These are phyloP conservation scores for Clavariopsis aquatica DNA, from an alignment of 495 filamentous ascomycete species.

Conservation along the genomic window DNA sequence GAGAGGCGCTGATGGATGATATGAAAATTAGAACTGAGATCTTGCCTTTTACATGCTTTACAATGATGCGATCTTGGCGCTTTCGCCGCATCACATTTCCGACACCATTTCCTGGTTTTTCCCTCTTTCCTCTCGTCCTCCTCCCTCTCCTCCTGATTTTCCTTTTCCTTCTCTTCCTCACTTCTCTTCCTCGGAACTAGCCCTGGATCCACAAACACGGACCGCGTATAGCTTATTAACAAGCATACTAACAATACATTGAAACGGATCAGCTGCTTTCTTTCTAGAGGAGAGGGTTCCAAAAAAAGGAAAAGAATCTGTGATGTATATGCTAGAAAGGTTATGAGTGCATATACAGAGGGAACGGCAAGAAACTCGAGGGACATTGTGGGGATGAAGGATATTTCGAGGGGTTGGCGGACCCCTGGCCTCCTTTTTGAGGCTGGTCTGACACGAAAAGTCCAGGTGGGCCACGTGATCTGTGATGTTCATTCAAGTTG, in stretches of 20 bases:
- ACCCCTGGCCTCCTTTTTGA: not conserved
- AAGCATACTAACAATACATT: conserved; percentile 72
- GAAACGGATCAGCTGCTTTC: conserved; percentile 64
- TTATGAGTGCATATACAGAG: conserved; percentile 66
- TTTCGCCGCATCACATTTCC: conserved; percentile 79
- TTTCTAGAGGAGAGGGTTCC: conserved; percentile 65
- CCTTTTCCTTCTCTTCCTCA: conserved; percentile 36
- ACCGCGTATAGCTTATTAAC: conserved; percentile 75
- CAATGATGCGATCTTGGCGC: conserved; percentile 92
- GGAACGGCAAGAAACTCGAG: conserved; percentile 51
- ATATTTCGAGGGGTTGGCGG: not conserved
- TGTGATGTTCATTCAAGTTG: not conserved
- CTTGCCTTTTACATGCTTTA: conserved; percentile 72
- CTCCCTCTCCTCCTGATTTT: conserved; percentile 2
- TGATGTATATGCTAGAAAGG: conserved; percentile 79
- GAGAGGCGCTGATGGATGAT: not conserved
- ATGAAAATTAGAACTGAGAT: not conserved
- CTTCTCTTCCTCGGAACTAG: conserved; percentile 41
- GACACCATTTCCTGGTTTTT: conserved; percentile 63
- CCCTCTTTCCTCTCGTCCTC: not conserved
- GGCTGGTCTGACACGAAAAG: not conserved
- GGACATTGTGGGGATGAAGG: conserved; percentile 23
- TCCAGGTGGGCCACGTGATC: not conserved
- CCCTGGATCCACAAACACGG: conserved; percentile 79
- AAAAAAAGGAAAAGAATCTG: conserved; percentile 81